Conservation (phyloP, 805 yeast species). For the Metschnikowia matae region DNA sequence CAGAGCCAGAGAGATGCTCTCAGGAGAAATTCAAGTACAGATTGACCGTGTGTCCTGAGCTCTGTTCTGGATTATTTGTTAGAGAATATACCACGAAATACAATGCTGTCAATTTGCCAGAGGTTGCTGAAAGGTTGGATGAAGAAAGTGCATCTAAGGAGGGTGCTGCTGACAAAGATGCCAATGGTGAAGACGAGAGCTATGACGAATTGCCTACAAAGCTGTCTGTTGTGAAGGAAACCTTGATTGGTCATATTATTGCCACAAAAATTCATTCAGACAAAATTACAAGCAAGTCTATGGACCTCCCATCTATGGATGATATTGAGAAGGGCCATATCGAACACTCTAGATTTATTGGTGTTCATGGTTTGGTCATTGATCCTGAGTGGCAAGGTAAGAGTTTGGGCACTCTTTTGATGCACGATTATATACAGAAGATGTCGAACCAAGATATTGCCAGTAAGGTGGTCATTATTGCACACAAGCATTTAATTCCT, state of each 20-base stretch:
- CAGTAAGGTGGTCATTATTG: conserved; percentile 67
- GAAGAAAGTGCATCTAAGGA: conserved; percentile 19
- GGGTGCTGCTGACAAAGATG: conserved; percentile 12
- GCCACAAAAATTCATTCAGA: conserved; percentile 64
- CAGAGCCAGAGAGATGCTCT: conserved; percentile 64
- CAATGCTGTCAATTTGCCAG: conserved; percentile 40
- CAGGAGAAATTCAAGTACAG: conserved; percentile 63
- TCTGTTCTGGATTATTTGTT: conserved; percentile 82
- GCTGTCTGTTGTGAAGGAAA: conserved; percentile 53
- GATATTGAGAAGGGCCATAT: conserved; percentile 54
- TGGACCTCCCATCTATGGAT: conserved; percentile 51
- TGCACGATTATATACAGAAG: conserved; percentile 89
- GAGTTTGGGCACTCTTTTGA: conserved; percentile 74
- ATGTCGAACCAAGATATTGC: conserved; percentile 84
- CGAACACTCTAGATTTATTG: conserved; percentile 71
- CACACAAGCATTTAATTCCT: conserved; percentile 62
- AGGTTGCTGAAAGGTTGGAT: conserved; percentile 33
- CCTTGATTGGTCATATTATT: conserved; percentile 72
- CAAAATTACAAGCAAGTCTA: conserved; percentile 51
- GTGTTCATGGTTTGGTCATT: conserved; percentile 77
- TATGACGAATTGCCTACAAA: conserved; percentile 41
- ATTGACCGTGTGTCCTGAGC: conserved; percentile 79
- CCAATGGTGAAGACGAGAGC: conserved; percentile 25
- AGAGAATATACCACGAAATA: conserved; percentile 55
- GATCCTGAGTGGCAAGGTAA: conserved; percentile 75